A percentile compares a stretch with the other conserved stretches of the same genome.
phyloP scores from a whole-genome alignment of 768 basidiomycete species.

The Clavaria fumosa region DNA sequence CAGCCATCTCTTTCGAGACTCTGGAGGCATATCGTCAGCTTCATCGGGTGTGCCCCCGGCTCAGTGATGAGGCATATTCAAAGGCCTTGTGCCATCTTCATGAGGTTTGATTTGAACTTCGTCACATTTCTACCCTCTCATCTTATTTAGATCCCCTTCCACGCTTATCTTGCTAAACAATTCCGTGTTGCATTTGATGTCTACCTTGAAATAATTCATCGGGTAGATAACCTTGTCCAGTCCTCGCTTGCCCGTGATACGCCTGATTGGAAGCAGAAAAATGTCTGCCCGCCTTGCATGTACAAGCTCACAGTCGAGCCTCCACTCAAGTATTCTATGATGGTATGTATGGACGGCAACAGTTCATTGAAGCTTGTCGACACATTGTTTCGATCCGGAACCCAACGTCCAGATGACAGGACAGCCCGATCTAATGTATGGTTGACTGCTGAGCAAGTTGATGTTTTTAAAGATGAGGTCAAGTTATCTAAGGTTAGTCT shows the following conservation, averaged over 20 bases:
- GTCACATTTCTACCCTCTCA: too few species aligned
- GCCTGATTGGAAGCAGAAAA: neutral
- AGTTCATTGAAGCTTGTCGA: too few species aligned
- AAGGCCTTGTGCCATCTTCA: conserved; percentile 19
- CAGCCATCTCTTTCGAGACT: conserved; percentile 12
- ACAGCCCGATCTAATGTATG: too few species aligned
- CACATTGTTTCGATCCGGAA: too few species aligned
- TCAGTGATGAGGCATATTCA: conserved; percentile 16
- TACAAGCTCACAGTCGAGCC: too few species aligned
- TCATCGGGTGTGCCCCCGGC: conserved; percentile 14
- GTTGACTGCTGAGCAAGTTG: too few species aligned
- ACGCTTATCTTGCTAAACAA: conserved; percentile 1
- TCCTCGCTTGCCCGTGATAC: too few species aligned
- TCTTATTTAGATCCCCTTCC: neutral
- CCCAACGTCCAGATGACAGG: too few species aligned
- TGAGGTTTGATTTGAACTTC: conserved; percentile 3
- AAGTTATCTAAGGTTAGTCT: too few species aligned
- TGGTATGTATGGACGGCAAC: too few species aligned
- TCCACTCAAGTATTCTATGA: too few species aligned
- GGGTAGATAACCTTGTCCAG: neutral
- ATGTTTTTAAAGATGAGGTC: too few species aligned
- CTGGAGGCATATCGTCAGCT: conserved; percentile 13
- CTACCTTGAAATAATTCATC: neutral
- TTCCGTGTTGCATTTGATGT: conserved; percentile 1
- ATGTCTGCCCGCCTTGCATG: neutral